Base-by-base conservation (phyloP, 139 green algal species). In the Volvox reticuliferus region DNA sequence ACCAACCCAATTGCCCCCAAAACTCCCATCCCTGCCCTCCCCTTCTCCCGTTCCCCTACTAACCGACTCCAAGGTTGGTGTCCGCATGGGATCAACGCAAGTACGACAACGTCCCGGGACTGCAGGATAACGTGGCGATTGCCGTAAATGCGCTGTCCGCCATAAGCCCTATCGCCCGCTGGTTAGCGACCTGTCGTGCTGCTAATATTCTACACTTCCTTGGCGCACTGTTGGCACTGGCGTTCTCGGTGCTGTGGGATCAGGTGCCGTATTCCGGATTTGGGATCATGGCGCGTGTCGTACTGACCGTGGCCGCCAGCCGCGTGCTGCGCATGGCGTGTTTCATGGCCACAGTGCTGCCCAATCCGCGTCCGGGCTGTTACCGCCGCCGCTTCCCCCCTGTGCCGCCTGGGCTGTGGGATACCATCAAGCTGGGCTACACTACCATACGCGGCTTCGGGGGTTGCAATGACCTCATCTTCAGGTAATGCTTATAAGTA, bases 281-380 rank as follows among this genome's bases (percentile, higher is more conserved):
- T 95, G 96, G 94, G 33, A 92, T 98, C 81, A 96, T 95, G 82
- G 79, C 95, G 0, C 91, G 96, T 1, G 94, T 96, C 32, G 88
- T 96, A 28, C 86, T 96, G 19, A 96, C 95, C n/a, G 95, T 98
- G 33, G 87, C 78, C 6, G 88, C 93, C 82, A 95, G 94, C 82
- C 92, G 96, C 37, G 61, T 93, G 22, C 71, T 98, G 26, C 85
- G 97, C 2, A 93, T 94, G 0, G 90, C 91, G 1, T 96, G 95
- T n/a, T 98, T 98, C 93, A 96, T 98, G 94, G 86, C 82, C 32
- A 98, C 97, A 0, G 94, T 98, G 75, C 94, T 98, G 77, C 97
- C 97, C 55, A 98, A 94, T 91, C 97, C 96, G 19, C 88, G 91
- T 14, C 93, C 93, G 17, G 94, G 92, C 63, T 98, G 97, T 91